These are phyloP conservation scores for Omphalea diandra DNA, from an alignment of 441 rosid species.

Conservation along the genomic window DNA sequence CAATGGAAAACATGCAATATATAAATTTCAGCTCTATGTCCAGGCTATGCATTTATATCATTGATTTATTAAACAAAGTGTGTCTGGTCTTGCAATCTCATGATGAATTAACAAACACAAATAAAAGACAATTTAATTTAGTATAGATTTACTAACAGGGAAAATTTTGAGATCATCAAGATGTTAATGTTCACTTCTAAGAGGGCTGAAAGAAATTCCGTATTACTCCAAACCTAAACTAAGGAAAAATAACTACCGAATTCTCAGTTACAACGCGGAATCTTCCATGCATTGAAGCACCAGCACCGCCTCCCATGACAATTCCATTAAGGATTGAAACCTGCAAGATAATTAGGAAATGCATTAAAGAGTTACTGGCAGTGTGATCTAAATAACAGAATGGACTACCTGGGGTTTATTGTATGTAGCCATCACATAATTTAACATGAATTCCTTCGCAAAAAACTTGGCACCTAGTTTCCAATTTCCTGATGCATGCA, in stretches of 20 bases:
- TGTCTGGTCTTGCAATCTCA: background rate
- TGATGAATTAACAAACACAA: constrained; percentile 9
- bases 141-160: background rate
- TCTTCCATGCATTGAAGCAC: constrained; percentile 77
- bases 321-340: constrained; percentile 83
- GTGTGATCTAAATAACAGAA: background rate
- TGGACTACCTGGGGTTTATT: constrained; percentile 64
- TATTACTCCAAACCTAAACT: constrained; percentile 3
- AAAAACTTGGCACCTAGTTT: constrained; percentile 52
- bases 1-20: background rate
- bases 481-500: constrained; percentile 54
- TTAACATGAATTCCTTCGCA: constrained; percentile 48
- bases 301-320: constrained; percentile 93
- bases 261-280: constrained; percentile 86
- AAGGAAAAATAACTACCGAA: constrained; percentile 47
- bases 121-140: no score
- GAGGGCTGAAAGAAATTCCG: background rate
- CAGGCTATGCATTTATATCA: background rate
- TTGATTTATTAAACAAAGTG: background rate
- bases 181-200: background rate
- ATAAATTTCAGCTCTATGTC: constrained; percentile 1
- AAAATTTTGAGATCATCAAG: constrained; percentile 1
- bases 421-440: constrained; percentile 74
- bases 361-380: background rate
- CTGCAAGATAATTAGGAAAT: constrained; percentile 29